These are phyloP conservation scores for Lactarius akahatsu DNA, from an alignment of 768 basidiomycete species.

Conservation along the genomic window DNA sequence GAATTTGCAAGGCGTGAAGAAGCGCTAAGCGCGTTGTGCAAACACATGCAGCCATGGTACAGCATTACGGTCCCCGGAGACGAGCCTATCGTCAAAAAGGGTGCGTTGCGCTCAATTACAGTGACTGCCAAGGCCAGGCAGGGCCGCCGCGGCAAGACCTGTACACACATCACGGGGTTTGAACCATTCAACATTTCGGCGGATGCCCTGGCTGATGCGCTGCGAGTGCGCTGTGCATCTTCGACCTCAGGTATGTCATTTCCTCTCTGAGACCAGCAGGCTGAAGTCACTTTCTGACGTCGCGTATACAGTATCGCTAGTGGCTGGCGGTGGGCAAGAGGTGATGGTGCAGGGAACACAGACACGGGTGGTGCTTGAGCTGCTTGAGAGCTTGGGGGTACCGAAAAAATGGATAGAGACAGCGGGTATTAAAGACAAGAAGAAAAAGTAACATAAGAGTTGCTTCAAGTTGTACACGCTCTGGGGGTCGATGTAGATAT, in stretches of 20 bases:
- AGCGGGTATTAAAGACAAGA: slow-evolving; percentile 40
- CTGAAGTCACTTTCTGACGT: background rate
- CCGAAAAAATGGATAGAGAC: slow-evolving; percentile 80
- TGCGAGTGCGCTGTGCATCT: slow-evolving; percentile 74
- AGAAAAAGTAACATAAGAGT: slow-evolving; percentile 42
- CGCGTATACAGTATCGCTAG: slow-evolving; percentile 51
- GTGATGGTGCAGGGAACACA: slow-evolving; percentile 89
- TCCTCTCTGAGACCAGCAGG: background rate
- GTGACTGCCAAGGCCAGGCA: slow-evolving; percentile 72
- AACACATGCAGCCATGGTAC: slow-evolving; percentile 78
- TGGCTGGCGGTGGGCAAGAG: slow-evolving; percentile 60
- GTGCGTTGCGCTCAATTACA: slow-evolving; percentile 65
- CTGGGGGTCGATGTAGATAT: background rate
- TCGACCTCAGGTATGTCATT: slow-evolving; percentile 64
- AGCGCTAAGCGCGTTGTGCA: slow-evolving; percentile 49
- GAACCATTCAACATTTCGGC: slow-evolving; percentile 72
- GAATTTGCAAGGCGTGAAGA: slow-evolving; percentile 72
- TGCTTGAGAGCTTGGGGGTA: slow-evolving; percentile 67
- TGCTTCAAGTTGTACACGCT: background rate
- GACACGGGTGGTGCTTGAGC: slow-evolving; percentile 58
- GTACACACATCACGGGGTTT: slow-evolving; percentile 74
- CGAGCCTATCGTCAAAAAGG: slow-evolving; percentile 68
- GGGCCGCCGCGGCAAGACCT: slow-evolving; percentile 59
- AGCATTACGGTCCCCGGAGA: slow-evolving; percentile 55
- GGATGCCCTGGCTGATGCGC: slow-evolving; percentile 74